These are phyloP conservation scores for Exophiala sp. DNA, from an alignment of 2,329 filamentous ascomycete species.

Conservation along the genomic window DNA sequence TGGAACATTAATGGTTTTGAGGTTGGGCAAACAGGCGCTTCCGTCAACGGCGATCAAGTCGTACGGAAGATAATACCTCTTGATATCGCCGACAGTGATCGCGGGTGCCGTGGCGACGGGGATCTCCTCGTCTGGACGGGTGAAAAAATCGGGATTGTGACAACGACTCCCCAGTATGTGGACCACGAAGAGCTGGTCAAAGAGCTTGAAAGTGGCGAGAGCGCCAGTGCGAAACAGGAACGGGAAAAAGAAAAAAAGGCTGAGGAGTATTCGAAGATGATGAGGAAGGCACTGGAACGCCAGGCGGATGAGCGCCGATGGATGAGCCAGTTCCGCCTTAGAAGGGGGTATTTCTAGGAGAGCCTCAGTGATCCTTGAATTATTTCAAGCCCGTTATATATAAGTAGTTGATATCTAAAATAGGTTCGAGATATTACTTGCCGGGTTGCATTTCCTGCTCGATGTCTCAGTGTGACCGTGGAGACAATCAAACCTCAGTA, in stretches of 20 bases:
- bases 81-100: conserved; percentile 52
- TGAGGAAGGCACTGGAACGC: conserved; percentile 70
- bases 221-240: conserved; percentile 29
- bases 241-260: conserved; percentile 45
- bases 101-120: conserved; percentile 65
- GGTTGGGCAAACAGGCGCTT: conserved; percentile 12
- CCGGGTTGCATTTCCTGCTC: too few species aligned
- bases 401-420: too few species aligned
- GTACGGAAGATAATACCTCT: conserved; percentile 26
- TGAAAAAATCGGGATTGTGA: conserved; percentile 68
- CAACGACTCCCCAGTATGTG: conserved; percentile 32
- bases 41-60: conserved; percentile 18
- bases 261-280: conserved; percentile 64
- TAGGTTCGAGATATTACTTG: too few species aligned
- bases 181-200: conserved; percentile 36
- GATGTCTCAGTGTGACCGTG: too few species aligned
- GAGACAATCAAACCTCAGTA: too few species aligned
- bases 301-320: conserved; percentile 78
- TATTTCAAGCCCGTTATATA: not conserved
- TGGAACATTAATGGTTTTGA: conserved; percentile 55
- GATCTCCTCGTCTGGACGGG: conserved; percentile 85
- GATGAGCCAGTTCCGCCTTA: conserved; percentile 62
- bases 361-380: too few species aligned
- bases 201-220: conserved; percentile 42
- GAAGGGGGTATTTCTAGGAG: conserved; percentile 13